Conservation (phyloP, 2,329 filamentous ascomycete species). For the Diaporthe vaccinii region DNA sequence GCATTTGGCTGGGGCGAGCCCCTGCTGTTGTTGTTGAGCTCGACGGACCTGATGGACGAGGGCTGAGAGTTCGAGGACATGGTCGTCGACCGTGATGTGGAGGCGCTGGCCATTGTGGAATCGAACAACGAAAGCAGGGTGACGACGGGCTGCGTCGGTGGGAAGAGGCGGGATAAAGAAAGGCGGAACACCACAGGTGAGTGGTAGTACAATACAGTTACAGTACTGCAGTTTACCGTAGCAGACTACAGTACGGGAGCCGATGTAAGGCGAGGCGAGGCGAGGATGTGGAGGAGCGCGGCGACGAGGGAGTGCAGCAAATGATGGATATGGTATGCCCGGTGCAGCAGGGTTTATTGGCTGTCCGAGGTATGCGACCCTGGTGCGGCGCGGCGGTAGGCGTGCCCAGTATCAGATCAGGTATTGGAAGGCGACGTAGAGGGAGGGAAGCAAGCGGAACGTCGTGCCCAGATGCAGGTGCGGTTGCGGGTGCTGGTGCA, state of each 20-base stretch:
- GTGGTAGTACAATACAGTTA: neutral
- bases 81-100: conserved; percentile 52
- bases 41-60: conserved; percentile 64
- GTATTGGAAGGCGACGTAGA: conserved; percentile 43
- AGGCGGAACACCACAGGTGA: conserved; percentile 20
- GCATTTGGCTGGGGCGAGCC: conserved; percentile 56
- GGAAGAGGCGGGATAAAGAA: conserved; percentile 5
- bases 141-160: conserved; percentile 8
- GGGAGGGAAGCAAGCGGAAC: neutral
- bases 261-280: conserved; percentile 7
- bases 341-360: conserved; percentile 32
- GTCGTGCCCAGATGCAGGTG: conserved; percentile 2
- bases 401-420: conserved; percentile 22
- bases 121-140: conserved; percentile 9
- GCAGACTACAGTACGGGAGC: neutral
- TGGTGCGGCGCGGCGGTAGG: conserved; percentile 23
- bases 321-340: neutral
- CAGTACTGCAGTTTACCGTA: neutral
- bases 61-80: conserved; percentile 63
- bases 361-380: conserved; percentile 25
- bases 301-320: conserved; percentile 4
- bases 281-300: neutral
- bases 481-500: conserved; percentile 6
- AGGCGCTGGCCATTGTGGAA: conserved; percentile 49
- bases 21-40: conserved; percentile 55